A percentile compares a stretch with the other conserved stretches of the same genome.
Evolutionary conservation across 1,284 basidiomycete genomes (phyloP).

Genomic region (Psilocybe mexicana): DNA sequence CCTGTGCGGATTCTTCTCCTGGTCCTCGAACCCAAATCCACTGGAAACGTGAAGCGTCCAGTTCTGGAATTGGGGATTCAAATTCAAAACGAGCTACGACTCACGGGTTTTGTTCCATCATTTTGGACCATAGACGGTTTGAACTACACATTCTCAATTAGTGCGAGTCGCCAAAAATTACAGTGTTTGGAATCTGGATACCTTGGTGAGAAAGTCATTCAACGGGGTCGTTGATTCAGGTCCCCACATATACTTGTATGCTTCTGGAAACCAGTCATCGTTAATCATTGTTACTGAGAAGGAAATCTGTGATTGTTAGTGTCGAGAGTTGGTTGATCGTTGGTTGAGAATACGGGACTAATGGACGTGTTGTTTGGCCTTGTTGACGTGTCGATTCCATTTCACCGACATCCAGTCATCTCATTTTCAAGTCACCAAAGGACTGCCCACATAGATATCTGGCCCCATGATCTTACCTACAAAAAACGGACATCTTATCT

Average conservation of each 20-base stretch:
- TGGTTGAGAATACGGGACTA: background rate
- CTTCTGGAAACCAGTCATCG: conserved; percentile 32
- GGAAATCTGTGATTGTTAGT: background rate
- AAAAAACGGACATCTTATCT: too few relatives aligned
- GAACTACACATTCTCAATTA: conserved; percentile 42
- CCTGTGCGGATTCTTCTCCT: conserved; percentile 26
- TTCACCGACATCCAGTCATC: too few relatives aligned
- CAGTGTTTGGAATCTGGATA: conserved; percentile 14
- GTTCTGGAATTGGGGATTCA: background rate
- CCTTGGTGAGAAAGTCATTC: conserved; percentile 50
- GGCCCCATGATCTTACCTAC: too few relatives aligned
- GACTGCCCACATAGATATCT: too few relatives aligned
- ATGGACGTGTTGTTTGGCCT: conserved; percentile 23
- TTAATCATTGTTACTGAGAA: conserved; percentile 17
- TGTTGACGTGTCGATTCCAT: conserved; percentile 22
- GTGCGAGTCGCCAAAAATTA: conserved; percentile 1
- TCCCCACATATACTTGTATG: conserved; percentile 49
- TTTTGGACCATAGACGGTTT: conserved; percentile 75
- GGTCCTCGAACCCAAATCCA: conserved; percentile 49
- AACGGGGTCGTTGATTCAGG: conserved; percentile 38
- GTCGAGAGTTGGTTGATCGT: background rate
- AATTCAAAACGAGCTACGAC: conserved; percentile 19
- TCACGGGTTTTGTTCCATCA: conserved; percentile 70
- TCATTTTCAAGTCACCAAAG: too few relatives aligned
- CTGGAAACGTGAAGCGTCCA: background rate